Base-by-base conservation (phyloP, 129 eudicot species). In the Centaurea solstitialis region DNA sequence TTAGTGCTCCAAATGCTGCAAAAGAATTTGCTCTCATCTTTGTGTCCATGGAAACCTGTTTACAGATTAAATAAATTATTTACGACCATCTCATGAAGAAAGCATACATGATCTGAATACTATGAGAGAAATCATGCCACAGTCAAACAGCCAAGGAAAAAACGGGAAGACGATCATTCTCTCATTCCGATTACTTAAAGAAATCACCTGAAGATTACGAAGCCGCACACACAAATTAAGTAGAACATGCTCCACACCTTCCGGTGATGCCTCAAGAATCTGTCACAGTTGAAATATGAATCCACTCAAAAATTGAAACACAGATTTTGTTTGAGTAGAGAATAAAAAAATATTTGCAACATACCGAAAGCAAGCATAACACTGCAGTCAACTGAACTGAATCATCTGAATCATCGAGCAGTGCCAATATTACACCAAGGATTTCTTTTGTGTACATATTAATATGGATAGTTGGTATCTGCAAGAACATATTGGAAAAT, bases 331-430 rank as follows among this genome's bases (percentile, higher is more conserved):
- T 41, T 20, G 4, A 4, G 45, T 41, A 20, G 15, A n/a, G 11
- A 73, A 50, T 20, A 80, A 26, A 81, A 57, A 76, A 40, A 0
- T 43, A 64, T 21, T 72, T 76, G 69, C 4, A 40, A 78, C 33
- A 85, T 83, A 94, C 99, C 97, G 83, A 88, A 69, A 86, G 90
- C 89, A 95, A 84, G 86, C 99, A 91, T 80, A 93, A 89, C 38
- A 95, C 99, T 37, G 98, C 97, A 87, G 99, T 95, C 70, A 91
- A 87, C 78, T 95, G 98, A 76, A 95, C 99, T 28, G 98, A 92
- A 73, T 93, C 97, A 87, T 91, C 97, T 37, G 92, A 78, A 83
- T 95, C 99, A 70, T 93, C 98, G 24, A 95, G 97, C 84, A 92
- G 70, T 72, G 99, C 99, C 84, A 95, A 81, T 79, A 93, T 89